Conservation (phyloP, 2,329 filamentous ascomycete species). For the Monosporascus sp. region DNA sequence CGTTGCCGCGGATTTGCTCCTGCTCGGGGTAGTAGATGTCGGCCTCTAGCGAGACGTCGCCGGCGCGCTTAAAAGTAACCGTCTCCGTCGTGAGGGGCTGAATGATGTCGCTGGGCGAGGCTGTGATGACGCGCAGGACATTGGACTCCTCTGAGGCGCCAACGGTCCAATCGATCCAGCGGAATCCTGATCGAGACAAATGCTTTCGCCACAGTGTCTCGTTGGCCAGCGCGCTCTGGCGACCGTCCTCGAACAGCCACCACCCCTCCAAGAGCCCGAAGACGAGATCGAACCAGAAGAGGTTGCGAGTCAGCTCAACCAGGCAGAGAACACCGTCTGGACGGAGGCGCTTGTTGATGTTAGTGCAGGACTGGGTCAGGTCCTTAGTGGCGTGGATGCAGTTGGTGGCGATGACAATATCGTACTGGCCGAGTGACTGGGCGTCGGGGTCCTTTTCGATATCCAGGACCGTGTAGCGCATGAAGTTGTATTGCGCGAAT, state of each 20-base stretch:
- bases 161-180: constrained; percentile 20
- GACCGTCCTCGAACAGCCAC: constrained; percentile 28
- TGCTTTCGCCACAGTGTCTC: constrained; percentile 18
- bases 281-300: constrained; percentile 27
- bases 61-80: too few relatives aligned
- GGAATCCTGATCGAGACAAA: constrained; percentile 17
- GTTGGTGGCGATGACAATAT: constrained; percentile 30
- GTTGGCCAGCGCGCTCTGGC: constrained; percentile 18
- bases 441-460: too few relatives aligned
- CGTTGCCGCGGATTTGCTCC: too few relatives aligned
- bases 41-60: constrained; percentile 25
- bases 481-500: constrained; percentile 20
- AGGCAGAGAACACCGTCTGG: constrained; percentile 24
- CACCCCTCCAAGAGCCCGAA: constrained; percentile 31
- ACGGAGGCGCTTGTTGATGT: constrained; percentile 24
- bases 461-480: constrained; percentile 25
- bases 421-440: too few relatives aligned
- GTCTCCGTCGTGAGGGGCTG: too few relatives aligned
- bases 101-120: constrained; percentile 17
- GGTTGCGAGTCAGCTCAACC: constrained; percentile 24
- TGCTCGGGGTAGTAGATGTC: constrained; percentile 33
- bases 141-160: constrained; percentile 17
- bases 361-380: constrained; percentile 15
- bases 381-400: constrained; percentile 31
- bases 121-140: constrained; percentile 20